Evolutionary conservation across 257 asterid species (phyloP).

Genomic region (Handroanthus guayacan): DNA sequence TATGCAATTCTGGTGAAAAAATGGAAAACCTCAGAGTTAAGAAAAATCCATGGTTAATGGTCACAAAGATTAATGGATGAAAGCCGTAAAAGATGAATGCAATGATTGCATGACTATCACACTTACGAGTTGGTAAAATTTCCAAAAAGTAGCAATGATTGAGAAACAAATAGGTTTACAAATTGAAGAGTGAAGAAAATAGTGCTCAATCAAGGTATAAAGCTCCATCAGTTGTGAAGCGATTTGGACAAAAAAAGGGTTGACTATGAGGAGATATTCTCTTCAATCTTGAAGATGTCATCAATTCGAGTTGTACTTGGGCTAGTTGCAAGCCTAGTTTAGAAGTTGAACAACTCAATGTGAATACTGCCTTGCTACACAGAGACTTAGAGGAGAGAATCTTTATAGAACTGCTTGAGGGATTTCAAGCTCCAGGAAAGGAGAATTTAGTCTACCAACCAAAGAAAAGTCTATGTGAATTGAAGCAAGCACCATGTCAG

Average conservation of each 20-base stretch:
- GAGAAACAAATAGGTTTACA: neutral
- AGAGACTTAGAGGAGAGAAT: neutral
- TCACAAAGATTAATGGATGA: neutral
- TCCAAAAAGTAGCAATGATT: neutral
- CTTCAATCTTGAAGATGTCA: neutral
- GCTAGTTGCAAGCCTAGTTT: too few relatives aligned
- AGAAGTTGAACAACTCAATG: neutral
- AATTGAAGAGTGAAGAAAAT: neutral
- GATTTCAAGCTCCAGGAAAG: neutral
- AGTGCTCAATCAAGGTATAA: neutral
- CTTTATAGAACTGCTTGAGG: neutral
- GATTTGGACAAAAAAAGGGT: neutral
- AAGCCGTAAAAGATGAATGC: neutral
- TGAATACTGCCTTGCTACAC: neutral
- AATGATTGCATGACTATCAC: neutral
- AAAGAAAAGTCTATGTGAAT: neutral
- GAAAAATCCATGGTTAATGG: neutral
- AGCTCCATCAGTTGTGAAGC: neutral
- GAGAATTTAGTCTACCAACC: neutral
- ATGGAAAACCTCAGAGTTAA: neutral
- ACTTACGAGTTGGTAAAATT: neutral
- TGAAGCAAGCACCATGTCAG: neutral
- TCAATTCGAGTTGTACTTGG: neutral
- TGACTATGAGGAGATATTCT: neutral
- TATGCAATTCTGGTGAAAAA: neutral